Percentiles rank a stretch among this genome's conserved stretches.
Evolutionary conservation across 495 filamentous ascomycete genomes (phyloP).

Genomic region (Aspergillus nanangensis): DNA sequence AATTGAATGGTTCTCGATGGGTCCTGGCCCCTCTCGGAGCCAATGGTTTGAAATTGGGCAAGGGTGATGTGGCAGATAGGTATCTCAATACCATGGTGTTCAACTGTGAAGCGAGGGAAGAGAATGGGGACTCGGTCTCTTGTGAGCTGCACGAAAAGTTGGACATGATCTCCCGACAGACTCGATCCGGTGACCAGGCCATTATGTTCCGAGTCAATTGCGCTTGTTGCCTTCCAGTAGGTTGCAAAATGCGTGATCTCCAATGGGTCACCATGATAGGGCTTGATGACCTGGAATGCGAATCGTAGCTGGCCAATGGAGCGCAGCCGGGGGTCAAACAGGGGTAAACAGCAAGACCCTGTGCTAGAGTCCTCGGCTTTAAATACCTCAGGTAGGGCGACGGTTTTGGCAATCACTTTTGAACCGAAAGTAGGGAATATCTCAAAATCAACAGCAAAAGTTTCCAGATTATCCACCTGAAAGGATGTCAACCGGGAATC

Average conservation of each 20-base stretch:
- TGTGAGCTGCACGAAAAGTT: constrained; percentile 86
- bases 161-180: constrained; percentile 86
- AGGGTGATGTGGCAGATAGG: constrained; percentile 73
- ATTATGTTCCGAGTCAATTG: constrained; percentile 74
- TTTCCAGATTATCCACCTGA: constrained; percentile 87
- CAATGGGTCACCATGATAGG: constrained; percentile 86
- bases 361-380: constrained; percentile 66
- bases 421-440: constrained; percentile 97
- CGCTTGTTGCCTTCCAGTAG: constrained; percentile 98
- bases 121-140: constrained; percentile 82
- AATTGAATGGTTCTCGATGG: constrained; percentile 38
- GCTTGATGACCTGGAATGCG: constrained; percentile 92
- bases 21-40: constrained; percentile 42
- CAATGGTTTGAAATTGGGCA: constrained; percentile 67
- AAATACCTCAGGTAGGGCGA: constrained; percentile 84
- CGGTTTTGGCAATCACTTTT: constrained; percentile 92
- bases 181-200: constrained; percentile 93
- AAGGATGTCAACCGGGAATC: constrained; percentile 90
- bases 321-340: constrained; percentile 88
- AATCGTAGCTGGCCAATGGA: constrained; percentile 95
- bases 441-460: constrained; percentile 94
- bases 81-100: constrained; percentile 73
- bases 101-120: constrained; percentile 76
- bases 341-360: constrained; percentile 75
- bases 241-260: constrained; percentile 98